Evolutionary conservation across 2,329 filamentous ascomycete species (phyloP), one percentile per base, ranked within the genome.

Genomic region (Thelonectria rubi): DNA sequence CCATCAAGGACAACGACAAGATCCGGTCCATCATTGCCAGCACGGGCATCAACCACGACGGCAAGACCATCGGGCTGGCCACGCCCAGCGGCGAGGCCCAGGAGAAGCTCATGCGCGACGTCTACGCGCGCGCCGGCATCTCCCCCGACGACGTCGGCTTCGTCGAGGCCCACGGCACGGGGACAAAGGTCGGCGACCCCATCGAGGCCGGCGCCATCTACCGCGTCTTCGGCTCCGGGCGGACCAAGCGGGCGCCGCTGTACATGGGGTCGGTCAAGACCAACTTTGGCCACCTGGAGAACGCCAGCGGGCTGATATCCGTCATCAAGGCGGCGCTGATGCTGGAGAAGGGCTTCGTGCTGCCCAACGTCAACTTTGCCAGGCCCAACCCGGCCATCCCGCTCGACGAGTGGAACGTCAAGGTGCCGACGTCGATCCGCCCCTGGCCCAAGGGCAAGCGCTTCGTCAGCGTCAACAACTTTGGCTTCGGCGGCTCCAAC

Each of bases 81-180:
- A 81, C 84, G 73, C 87, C 87, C 0, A 86, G 76, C 51, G 78
- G 75, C 0, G 73, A 76, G 1, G 82, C 84, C 0, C 85, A 88
- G 72, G 73, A 71, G 34, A 65, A 65, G 2, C 69, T 80, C 3
- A 82, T 81, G 18, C 67, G 75, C 39, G 69, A 73, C 1, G 74
- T 76, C 0, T 82, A 82, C 62, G 39, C 60, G 0, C 62, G 65
- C 8, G 71, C 69, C 2, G 68, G 70, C 9, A 65, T 79, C n/a
- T 63, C 68, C 21, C 71, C 71, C 11, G 51, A 57, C 1, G 75
- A 77, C 5, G 70, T 67, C 17, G 73, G 71, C 4, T 79, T 74
- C 53, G 66, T 80, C 37, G 84, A 88, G 65, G 82, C 82, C 3
- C 85, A 88, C 67, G 84, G 84, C 17, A 86, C 85, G 0, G 85